Percentiles rank a stretch among this genome's conserved stretches.
Conservation (phyloP, 2,329 filamentous ascomycete genomes). For the Myriosclerotinia duriaeana region DNA sequence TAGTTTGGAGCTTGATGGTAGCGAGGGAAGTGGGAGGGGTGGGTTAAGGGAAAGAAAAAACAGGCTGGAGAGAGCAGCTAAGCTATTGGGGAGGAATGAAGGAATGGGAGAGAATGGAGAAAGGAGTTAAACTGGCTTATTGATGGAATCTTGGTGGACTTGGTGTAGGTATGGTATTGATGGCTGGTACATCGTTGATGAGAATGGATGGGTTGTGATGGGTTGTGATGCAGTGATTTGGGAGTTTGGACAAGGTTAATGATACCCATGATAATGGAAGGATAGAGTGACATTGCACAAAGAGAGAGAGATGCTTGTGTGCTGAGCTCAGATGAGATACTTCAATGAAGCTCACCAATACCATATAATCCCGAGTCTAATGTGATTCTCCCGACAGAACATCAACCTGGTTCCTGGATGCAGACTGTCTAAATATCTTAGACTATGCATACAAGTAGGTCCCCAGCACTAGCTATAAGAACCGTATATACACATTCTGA, state of each 20-base stretch:
- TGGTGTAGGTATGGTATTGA: neutral
- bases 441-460: neutral
- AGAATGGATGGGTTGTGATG: neutral
- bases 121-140: neutral
- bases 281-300: neutral
- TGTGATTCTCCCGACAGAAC: neutral
- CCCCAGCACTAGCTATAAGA: neutral
- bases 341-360: neutral
- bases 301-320: neutral
- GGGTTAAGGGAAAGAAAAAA: neutral
- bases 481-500: neutral
- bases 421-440: neutral
- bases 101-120: neutral
- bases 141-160: neutral
- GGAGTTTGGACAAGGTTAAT: neutral
- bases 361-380: neutral
- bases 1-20: slow-evolving; percentile 17
- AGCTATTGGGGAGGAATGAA: slow-evolving; percentile 8
- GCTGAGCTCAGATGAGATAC: neutral
- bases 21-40: neutral
- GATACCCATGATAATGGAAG: neutral
- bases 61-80: slow-evolving; percentile 14
- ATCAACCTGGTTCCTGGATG: neutral
- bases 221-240: neutral
- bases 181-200: neutral